Base-by-base conservation (phyloP, 2,329 filamentous ascomycete species). In the Botrytis paeoniae region DNA sequence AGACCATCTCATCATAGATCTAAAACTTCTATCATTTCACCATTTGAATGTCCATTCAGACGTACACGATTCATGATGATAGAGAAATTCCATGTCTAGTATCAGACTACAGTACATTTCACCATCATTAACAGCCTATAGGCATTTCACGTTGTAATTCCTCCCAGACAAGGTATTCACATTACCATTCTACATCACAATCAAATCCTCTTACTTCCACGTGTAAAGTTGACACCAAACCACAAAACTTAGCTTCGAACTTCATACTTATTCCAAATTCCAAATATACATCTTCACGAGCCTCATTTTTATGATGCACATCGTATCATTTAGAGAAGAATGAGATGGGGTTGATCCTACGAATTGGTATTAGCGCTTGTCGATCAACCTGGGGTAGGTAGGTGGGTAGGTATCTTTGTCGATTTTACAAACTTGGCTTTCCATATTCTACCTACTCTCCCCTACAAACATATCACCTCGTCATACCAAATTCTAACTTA, bases 401-500 rank as follows among this genome's bases (percentile, higher is more conserved):
- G 45, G 22, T 22, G 20, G 8, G 7, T 45, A 25, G 25, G 2
- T 14, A 54, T 54, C n/a, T n/a, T 2, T 25, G 25, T 16, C 5
- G 14, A 54, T 54, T 51, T 10, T 51, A 14, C 10, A 51, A n/a
- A 16, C 25, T n/a, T 54, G 12, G 14, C 3, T 16, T 54, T 6
- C 3, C 3, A 54, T 25, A 12, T 10, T 51, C 10, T 51, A 25
- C 22, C 2, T 45, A 45, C 43, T 20, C 43, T 22, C 2, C 9
- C 22, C 5, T 12, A 12, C 4, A 48, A 1, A 5, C 12, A 25
- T 25, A n/a, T 25, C 4, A 12, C 22, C 45, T 48, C 12, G 10
- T 22, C 10, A 4, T 48, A 48, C 8, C 0, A 48, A 4, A 48
- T 0, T 25, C 0, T 1, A 12, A 48, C 4, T 3, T 0, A 1